These are phyloP conservation scores for Leptoxyphium fumago DNA, from an alignment of 2,329 filamentous ascomycete genomes.

Conservation along the genomic window DNA sequence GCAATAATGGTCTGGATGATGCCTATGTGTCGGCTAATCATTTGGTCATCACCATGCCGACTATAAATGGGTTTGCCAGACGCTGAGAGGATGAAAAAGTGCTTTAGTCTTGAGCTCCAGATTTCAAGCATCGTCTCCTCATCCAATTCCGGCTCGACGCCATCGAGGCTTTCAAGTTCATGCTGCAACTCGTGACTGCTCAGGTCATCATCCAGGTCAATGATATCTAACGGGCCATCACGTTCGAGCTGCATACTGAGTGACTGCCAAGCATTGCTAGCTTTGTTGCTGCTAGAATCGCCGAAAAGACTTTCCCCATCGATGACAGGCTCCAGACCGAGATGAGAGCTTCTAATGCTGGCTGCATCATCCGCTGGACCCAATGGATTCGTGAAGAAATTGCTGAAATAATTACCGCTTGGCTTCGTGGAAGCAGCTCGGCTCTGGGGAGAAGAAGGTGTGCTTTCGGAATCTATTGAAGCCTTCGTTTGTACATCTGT, in stretches of 20 bases:
- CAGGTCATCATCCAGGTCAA: constrained; percentile 27
- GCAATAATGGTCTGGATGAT: constrained; percentile 96
- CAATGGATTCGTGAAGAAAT: constrained; percentile 13
- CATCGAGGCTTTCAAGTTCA: constrained; percentile 66
- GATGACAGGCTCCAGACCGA: constrained; percentile 45
- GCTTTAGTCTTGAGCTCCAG: constrained; percentile 90
- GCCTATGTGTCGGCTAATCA: constrained; percentile 89
- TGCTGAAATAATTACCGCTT: constrained; percentile 8
- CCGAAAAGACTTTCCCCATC: constrained; percentile 74
- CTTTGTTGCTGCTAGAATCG: constrained; percentile 49
- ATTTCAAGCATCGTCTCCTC: constrained; percentile 45
- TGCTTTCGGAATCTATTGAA: constrained; percentile 40
- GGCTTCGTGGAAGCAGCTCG: constrained; percentile 24
- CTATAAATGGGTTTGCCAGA: constrained; percentile 97
- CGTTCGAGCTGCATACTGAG: constrained; percentile 46
- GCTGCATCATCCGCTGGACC: constrained; percentile 46
- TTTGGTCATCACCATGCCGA: constrained; percentile 73
- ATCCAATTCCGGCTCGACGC: constrained; percentile 38
- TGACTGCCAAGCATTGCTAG: constrained; percentile 54
- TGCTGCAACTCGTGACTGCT: constrained; percentile 51
- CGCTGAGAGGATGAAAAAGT: constrained; percentile 91
- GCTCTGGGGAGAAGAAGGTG: constrained; percentile 14
- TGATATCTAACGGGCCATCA: constrained; percentile 44
- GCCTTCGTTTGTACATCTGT: constrained; percentile 66
- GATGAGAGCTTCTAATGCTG: constrained; percentile 52